phyloP scores from a whole-genome alignment of 345 rosid species.

The Odontarrhena argentea region DNA sequence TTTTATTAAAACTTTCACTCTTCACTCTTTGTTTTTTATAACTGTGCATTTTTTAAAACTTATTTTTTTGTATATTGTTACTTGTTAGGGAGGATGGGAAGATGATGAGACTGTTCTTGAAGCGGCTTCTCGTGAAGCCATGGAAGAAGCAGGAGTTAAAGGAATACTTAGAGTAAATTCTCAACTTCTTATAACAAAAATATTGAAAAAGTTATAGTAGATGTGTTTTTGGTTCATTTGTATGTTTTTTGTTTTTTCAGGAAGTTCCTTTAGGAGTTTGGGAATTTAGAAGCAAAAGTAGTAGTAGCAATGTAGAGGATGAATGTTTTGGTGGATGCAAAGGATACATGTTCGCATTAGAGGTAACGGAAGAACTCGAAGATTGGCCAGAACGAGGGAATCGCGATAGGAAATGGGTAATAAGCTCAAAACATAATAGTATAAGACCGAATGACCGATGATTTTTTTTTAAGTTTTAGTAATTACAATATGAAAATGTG shows the following conservation, averaged over 20 bases:
- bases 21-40: conserved; percentile 1
- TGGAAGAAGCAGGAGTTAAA: conserved; percentile 94
- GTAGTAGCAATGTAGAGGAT: conserved; percentile 26
- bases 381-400: conserved; percentile 73
- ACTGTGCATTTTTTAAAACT: neutral
- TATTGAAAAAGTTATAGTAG: neutral
- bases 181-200: neutral
- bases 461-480: neutral
- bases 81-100: conserved; percentile 94
- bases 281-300: conserved; percentile 48
- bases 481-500: conserved; percentile 15
- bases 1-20: neutral
- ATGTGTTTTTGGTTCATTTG: neutral
- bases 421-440: conserved; percentile 5
- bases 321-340: conserved; percentile 41
- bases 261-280: conserved; percentile 66
- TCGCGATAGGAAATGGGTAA: conserved; percentile 73
- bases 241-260: conserved; percentile 43
- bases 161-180: conserved; percentile 67
- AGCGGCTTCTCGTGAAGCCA: conserved; percentile 92
- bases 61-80: neutral
- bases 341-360: conserved; percentile 44
- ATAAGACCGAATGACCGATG: neutral
- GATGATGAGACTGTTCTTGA: conserved; percentile 80
- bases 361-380: conserved; percentile 81